Evolutionary conservation across 257 asterid genomes (phyloP).

Genomic region (Solanum dulcamara): DNA sequence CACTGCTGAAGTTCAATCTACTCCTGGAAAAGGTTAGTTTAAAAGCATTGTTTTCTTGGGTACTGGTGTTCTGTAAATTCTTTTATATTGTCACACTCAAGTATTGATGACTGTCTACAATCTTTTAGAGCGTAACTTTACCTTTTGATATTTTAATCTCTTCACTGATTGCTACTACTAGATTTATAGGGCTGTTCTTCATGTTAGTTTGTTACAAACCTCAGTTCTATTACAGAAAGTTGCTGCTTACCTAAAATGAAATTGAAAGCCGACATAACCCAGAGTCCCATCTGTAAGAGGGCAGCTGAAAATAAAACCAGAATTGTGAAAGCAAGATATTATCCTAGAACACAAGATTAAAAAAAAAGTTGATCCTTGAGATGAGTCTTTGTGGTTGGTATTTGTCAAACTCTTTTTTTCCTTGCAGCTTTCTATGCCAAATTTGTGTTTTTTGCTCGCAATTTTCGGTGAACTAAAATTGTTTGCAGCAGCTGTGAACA

Average conservation of each 20-base stretch:
- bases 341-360: not conserved
- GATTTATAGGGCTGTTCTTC: not conserved
- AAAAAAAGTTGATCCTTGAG: not conserved
- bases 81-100: not conserved
- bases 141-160: not conserved
- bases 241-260: not conserved
- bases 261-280: not conserved
- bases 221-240: not conserved
- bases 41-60: not conserved
- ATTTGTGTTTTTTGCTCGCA: not conserved
- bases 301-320: not conserved
- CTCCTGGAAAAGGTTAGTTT: constrained; percentile 44
- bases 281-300: not conserved
- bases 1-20: constrained; percentile 20
- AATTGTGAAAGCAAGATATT: not conserved
- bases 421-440: not conserved
- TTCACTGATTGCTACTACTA: not conserved
- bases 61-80: not conserved
- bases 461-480: not conserved
- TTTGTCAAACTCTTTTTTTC: not conserved
- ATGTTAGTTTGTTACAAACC: not conserved
- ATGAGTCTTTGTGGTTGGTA: not conserved
- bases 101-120: not conserved
- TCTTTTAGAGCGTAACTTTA: not conserved
- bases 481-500: not conserved